phyloP scores from a whole-genome alignment of 2,329 filamentous ascomycete species.

The Diplocarpon rosae region DNA sequence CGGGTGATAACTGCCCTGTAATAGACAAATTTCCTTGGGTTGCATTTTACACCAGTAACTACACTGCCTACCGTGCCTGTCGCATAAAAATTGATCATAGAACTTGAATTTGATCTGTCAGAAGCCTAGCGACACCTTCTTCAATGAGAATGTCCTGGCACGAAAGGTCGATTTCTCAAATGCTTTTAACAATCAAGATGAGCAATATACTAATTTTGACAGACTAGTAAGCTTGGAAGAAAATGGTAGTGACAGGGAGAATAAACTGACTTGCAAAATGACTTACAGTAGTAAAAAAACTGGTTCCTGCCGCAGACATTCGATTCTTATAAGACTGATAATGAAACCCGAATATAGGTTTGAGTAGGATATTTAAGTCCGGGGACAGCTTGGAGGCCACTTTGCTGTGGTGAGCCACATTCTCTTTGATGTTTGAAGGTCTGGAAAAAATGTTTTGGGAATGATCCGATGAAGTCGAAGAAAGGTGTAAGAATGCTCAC shows the following conservation, averaged over 20 bases:
- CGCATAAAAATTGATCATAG: not conserved
- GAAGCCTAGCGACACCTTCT: constrained; percentile 23
- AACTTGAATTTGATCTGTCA: constrained; percentile 11
- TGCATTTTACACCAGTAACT: constrained; percentile 5
- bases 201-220: constrained; percentile 30
- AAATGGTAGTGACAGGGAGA: not conserved
- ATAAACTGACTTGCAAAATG: constrained; percentile 30
- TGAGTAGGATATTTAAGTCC: constrained; percentile 28
- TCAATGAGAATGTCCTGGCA: constrained; percentile 23
- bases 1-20: constrained; percentile 35
- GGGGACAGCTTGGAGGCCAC: constrained; percentile 19
- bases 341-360: constrained; percentile 30
- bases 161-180: constrained; percentile 29
- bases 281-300: constrained; percentile 28
- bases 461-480: too few species aligned
- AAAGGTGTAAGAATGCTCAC: too few species aligned
- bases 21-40: constrained; percentile 29
- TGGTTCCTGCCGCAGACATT: constrained; percentile 22
- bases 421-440: too few species aligned
- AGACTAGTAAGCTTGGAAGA: constrained; percentile 25
- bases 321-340: constrained; percentile 26
- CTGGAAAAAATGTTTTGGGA: too few species aligned
- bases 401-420: too few species aligned
- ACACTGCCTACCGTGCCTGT: constrained; percentile 3
- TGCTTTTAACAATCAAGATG: constrained; percentile 33